These are phyloP conservation scores for Xylariaceae sp. DNA, from an alignment of 2,329 filamentous ascomycete genomes.

Conservation along the genomic window DNA sequence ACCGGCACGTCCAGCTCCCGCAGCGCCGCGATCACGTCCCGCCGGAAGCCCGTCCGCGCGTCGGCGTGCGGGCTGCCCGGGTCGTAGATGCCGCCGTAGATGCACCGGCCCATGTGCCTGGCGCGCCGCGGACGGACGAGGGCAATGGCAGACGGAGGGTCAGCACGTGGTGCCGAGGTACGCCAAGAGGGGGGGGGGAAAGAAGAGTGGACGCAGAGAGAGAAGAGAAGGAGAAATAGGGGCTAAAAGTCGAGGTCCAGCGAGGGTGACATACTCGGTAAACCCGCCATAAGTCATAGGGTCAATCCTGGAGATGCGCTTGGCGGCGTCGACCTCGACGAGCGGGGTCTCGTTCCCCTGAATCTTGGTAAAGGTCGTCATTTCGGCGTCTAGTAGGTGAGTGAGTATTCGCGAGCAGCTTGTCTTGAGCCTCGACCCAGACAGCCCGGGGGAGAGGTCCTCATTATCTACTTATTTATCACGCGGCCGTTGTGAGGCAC, in stretches of 20 bases:
- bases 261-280: slow-evolving; percentile 63
- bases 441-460: background rate
- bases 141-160: no score
- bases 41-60: slow-evolving; percentile 67
- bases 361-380: slow-evolving; percentile 69
- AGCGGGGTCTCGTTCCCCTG: slow-evolving; percentile 50
- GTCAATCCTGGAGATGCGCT: slow-evolving; percentile 66
- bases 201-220: background rate
- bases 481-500: background rate
- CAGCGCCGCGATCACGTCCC: slow-evolving; percentile 67
- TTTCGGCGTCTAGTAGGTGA: slow-evolving; percentile 28
- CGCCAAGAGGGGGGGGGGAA: no score
- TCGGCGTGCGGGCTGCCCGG: slow-evolving; percentile 67
- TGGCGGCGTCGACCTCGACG: slow-evolving; percentile 57
- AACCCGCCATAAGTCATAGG: slow-evolving; percentile 79
- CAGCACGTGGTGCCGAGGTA: no score
- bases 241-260: background rate
- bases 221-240: background rate
- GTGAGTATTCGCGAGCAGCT: background rate
- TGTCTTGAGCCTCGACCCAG: background rate
- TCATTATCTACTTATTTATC: background rate
- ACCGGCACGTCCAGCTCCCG: slow-evolving; percentile 69
- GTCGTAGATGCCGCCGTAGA: slow-evolving; percentile 81
- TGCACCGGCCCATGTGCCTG: slow-evolving; percentile 83
- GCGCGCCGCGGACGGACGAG: no score